Base-by-base conservation (phyloP, 1,284 basidiomycete genomes). In the Ceratobasidium sp. region DNA sequence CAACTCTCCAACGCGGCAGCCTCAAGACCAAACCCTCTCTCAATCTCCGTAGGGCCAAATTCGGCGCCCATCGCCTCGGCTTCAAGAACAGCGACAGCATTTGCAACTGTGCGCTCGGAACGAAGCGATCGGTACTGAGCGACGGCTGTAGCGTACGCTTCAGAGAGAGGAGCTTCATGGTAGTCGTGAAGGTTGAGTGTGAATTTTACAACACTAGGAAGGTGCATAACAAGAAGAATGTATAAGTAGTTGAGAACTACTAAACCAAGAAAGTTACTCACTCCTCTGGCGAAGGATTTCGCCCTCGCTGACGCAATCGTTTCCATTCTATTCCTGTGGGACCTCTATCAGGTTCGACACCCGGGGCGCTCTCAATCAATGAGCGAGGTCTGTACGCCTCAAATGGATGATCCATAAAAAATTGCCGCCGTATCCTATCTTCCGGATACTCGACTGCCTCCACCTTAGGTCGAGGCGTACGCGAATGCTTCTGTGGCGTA, bases 351-450 rank as follows among this genome's bases (percentile, higher is more conserved):
- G 85, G 88, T 56, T 86, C 87, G 3, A 75, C 61, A 10, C 60
- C 60, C 23, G 71, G 71, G 7, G 71, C 60, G 4, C 81, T 77
- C 85, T 99, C 97, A 0, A 94, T 90, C 66, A 99, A 84, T 13
- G 89, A 91, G 17, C 88, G 87, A 1, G 95, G 91, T 53, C 96
- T 88, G 83, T 97, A 93, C 0, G 95, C 92, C 85, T 99, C 97
- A 83, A 98, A 99, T 1, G 97, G 96, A 82, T 98, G 97, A 85
- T 99, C 97, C 71, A 88, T 87, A 86, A 97, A 99, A 88, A 99
- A 99, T 83, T 95, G 94, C 74, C 90, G 87, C 60, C 97, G 90
- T 71, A 99, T 87, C 77, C 89, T 87, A 84, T 99, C 97, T 82
- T 97, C 95, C 37, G 93, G 80, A 83, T 97, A 98, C 65, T 89